A percentile compares a stretch with the other conserved stretches of the same genome.
Evolutionary conservation across 495 filamentous ascomycete species (phyloP).

Genomic region (Tuber umbilicatum): DNA sequence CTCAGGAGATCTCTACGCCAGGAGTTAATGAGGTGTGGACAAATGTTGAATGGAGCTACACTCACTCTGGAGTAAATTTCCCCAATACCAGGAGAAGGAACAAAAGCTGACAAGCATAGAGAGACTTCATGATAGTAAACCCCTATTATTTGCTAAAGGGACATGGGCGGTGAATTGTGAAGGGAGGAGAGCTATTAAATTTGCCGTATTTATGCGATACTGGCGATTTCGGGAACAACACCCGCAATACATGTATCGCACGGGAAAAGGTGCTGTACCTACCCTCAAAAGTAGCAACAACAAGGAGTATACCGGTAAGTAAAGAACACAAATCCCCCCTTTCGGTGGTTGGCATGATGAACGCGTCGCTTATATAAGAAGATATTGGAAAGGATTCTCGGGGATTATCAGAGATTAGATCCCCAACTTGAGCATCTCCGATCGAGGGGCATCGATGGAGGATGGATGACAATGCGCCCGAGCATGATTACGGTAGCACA

Average conservation of each 20-base stretch:
- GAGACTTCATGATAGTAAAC: background rate
- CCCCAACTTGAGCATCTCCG: background rate
- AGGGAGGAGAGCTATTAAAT: background rate
- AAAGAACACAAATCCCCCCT: background rate
- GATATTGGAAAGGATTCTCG: background rate
- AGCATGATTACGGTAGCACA: background rate
- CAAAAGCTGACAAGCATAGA: background rate
- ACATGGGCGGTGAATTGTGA: background rate
- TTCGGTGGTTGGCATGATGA: background rate
- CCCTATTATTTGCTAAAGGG: background rate
- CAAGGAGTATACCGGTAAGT: no score
- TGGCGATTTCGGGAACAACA: background rate
- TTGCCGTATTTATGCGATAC: background rate
- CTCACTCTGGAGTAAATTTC: constrained; percentile 34
- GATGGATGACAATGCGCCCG: background rate
- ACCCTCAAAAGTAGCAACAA: background rate
- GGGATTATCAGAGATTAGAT: background rate
- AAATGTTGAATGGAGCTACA: background rate
- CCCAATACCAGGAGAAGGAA: background rate
- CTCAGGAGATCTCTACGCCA: constrained; percentile 55
- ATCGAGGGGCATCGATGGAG: background rate
- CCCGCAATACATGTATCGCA: background rate
- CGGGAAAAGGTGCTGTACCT: background rate
- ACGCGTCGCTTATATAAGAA: background rate
- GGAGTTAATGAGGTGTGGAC: background rate